These are phyloP conservation scores for Stellera chamaejasme DNA, from an alignment of 345 rosid species.

Conservation along the genomic window DNA sequence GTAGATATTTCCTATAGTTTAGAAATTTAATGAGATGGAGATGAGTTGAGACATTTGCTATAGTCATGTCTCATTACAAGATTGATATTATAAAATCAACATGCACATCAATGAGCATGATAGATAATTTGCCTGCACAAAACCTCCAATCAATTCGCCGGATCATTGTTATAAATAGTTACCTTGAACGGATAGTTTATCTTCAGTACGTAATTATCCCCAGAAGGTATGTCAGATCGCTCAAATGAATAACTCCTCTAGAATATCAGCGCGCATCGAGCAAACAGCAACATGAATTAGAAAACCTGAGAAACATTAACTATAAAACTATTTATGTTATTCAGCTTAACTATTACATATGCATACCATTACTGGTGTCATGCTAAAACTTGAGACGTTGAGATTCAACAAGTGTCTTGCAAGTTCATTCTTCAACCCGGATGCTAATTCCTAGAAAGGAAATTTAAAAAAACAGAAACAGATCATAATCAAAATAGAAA, in stretches of 20 bases:
- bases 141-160: too few relatives aligned
- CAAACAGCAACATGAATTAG: conserved; percentile 13
- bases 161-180: background rate
- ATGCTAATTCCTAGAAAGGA: conserved; percentile 54
- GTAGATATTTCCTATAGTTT: too few relatives aligned
- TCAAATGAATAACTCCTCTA: conserved; percentile 93
- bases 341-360: conserved; percentile 10
- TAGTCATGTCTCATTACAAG: too few relatives aligned
- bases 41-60: too few relatives aligned
- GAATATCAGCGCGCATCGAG: conserved; percentile 11
- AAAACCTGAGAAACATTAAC: conserved; percentile 8
- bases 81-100: too few relatives aligned
- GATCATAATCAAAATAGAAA: conserved; percentile 7
- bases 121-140: too few relatives aligned
- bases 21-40: too few relatives aligned
- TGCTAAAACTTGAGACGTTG: conserved; percentile 75
- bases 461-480: conserved; percentile 5
- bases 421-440: conserved; percentile 66
- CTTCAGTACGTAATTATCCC: conserved; percentile 81
- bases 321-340: background rate
- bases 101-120: too few relatives aligned
- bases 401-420: conserved; percentile 53
- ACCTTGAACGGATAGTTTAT: conserved; percentile 95
- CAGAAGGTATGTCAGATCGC: conserved; percentile 63
- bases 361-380: conserved; percentile 84